Evolutionary conservation across 805 yeast species (phyloP).

Genomic region (Schwanniomyces vanrijiae): DNA sequence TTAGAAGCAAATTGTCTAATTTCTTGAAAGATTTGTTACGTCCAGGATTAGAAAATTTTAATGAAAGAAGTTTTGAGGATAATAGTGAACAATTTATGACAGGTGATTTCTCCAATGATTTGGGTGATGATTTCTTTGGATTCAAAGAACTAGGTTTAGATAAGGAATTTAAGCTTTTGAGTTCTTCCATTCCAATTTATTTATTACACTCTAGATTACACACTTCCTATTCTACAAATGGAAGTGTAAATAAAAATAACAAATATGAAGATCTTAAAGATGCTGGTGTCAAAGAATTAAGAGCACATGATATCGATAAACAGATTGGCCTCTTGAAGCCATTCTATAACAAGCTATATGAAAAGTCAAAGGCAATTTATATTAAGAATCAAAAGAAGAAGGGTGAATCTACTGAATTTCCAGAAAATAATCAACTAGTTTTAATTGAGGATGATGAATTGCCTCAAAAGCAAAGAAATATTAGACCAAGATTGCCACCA

Average conservation of each 20-base stretch:
- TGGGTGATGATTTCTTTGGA: slow-evolving; percentile 98
- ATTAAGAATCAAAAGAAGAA: slow-evolving; percentile 40
- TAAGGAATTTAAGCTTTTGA: slow-evolving; percentile 82
- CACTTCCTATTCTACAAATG: slow-evolving; percentile 48
- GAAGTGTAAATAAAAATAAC: slow-evolving; percentile 47
- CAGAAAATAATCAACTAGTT: slow-evolving; percentile 34
- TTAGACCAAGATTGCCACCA: slow-evolving; percentile 83
- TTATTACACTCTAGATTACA: slow-evolving; percentile 75
- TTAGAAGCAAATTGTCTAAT: slow-evolving; percentile 61
- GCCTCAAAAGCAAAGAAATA: slow-evolving; percentile 73
- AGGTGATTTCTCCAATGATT: slow-evolving; percentile 90
- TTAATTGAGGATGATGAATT: slow-evolving; percentile 80
- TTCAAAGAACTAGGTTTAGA: slow-evolving; percentile 92
- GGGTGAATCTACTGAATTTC: slow-evolving; percentile 39
- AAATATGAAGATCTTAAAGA: slow-evolving; percentile 68
- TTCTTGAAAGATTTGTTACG: slow-evolving; percentile 80
- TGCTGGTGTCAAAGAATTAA: slow-evolving; percentile 51
- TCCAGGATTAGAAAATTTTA: slow-evolving; percentile 73
- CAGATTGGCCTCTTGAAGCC: slow-evolving; percentile 62
- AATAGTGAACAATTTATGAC: slow-evolving; percentile 91
- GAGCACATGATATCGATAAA: slow-evolving; percentile 47
- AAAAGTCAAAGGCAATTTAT: slow-evolving; percentile 44
- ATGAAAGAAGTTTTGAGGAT: slow-evolving; percentile 79
- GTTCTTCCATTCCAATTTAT: slow-evolving; percentile 87
- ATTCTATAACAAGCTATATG: slow-evolving; percentile 43